Percentiles rank a stretch among this genome's conserved stretches.
Evolutionary conservation across 176 grass and related monocot genomes (phyloP).

Genomic region (Oryza glumipatula): DNA sequence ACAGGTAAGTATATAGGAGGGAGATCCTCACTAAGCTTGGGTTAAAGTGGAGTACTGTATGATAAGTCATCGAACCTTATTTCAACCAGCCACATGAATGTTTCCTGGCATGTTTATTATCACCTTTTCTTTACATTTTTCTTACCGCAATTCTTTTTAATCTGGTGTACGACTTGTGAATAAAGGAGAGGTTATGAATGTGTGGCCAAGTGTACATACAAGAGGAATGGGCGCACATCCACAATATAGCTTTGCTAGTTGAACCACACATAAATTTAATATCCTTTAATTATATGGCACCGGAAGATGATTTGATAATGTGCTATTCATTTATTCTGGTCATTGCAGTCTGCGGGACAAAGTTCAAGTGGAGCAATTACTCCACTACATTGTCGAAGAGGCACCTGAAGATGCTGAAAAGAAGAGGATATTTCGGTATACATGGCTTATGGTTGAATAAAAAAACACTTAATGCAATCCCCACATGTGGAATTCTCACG

Average conservation of each 20-base stretch:
- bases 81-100: not conserved
- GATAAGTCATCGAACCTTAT: not conserved
- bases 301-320: slow-evolving; percentile 6
- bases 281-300: not conserved
- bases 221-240: not conserved
- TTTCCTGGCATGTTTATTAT: not conserved
- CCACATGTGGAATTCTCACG: slow-evolving; percentile 28
- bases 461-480: not conserved
- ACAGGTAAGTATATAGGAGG: not conserved
- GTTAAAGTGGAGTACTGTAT: not conserved
- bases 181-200: not conserved
- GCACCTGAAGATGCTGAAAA: slow-evolving; percentile 83
- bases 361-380: slow-evolving; percentile 79
- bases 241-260: not conserved
- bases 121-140: not conserved
- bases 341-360: slow-evolving; percentile 80
- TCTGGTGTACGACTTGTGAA: not conserved
- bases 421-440: slow-evolving; percentile 85
- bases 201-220: not conserved
- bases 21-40: not conserved
- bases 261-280: slow-evolving; percentile 10
- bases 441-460: slow-evolving; percentile 16
- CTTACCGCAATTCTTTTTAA: not conserved
- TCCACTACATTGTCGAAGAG: slow-evolving; percentile 87
- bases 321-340: slow-evolving; percentile 28